Base-by-base conservation (phyloP, 768 basidiomycete genomes). In the Termitomyces sp. region DNA sequence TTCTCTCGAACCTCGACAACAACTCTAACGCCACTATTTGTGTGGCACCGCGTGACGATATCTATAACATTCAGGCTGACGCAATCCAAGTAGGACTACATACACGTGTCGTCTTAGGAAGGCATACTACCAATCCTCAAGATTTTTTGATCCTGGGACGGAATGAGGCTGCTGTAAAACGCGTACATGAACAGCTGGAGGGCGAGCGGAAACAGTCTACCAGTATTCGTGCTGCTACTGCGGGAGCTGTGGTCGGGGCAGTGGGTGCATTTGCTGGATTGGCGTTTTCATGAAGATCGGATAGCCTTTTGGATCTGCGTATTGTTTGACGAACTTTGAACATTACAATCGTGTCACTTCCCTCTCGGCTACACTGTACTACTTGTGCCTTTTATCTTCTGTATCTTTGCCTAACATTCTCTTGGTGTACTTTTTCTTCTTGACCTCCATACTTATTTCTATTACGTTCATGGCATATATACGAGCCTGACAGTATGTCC, bases 201-300 rank as follows among this genome's bases (percentile, higher is more conserved):
- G 63, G 53, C 16, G 70, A 70, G 53, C 70, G 65, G 26, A 60
- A 60, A 54, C 69, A 68, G 57, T 57, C 64, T 36, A 52, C 51
- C 58, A 40, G 64, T 38, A 61, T 79, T 16, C 74, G 70, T 48
- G 77, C 76, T 46, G 79, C 75, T 51, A 83, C 83, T 59, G 79
- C 82, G 18, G 82, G 80, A 47, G 82, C 77, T n/a, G 73, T 85
- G 18, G 76, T 85, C 20, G 85, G 85, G 41, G 84, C 81, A 41
- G 81, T 84, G 7, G 82, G 82, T 43, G 76, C 82, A 50, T 84
- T 78, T 74, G 80, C 80, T 20, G 81, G 83, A 16, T 74, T 86
- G 53, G 85, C 85, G 33, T 75, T 79, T 68, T 62, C 81, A 60
- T 79, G 36, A 58, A 55, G 45, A 44, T 33, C 10, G 57, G 47